Percentiles rank a stretch among this genome's conserved stretches.
phyloP scores from a whole-genome alignment of 257 asterid genomes.

The Nicotiana paniculata region DNA sequence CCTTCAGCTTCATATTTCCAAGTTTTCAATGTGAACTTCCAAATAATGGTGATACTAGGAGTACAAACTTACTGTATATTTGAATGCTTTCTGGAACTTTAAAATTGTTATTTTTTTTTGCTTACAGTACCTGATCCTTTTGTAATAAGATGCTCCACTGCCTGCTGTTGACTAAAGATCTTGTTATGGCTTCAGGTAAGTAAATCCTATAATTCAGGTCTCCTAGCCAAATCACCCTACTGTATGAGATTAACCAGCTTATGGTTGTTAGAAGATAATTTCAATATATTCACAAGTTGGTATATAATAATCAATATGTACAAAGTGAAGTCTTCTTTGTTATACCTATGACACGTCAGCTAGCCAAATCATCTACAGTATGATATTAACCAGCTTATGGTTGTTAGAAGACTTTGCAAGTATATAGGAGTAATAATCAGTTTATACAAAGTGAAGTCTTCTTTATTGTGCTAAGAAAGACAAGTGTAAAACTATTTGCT shows the following conservation, averaged over 20 bases:
- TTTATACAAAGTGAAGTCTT: too few relatives aligned
- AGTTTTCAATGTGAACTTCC: conserved; percentile 17
- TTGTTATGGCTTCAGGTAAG: conserved; percentile 52
- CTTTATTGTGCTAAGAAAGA: not conserved
- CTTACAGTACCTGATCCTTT: conserved; percentile 49
- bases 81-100: not conserved
- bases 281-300: not conserved
- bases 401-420: not conserved
- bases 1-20: conserved; percentile 42
- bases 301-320: not conserved
- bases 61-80: not conserved
- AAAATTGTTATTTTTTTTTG: not conserved
- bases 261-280: conserved; percentile 5
- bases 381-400: not conserved
- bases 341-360: not conserved
- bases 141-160: conserved; percentile 50
- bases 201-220: conserved; percentile 62
- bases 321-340: not conserved
- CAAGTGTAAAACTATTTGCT: not conserved
- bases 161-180: conserved; percentile 42
- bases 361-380: conserved; percentile 44
- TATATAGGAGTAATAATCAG: too few relatives aligned
- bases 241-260: conserved; percentile 17
- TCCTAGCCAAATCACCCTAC: conserved; percentile 64
- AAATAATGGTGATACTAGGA: not conserved